Evolutionary conservation across 306 rosid species (phyloP).

Genomic region (Quercus wislizeni): DNA sequence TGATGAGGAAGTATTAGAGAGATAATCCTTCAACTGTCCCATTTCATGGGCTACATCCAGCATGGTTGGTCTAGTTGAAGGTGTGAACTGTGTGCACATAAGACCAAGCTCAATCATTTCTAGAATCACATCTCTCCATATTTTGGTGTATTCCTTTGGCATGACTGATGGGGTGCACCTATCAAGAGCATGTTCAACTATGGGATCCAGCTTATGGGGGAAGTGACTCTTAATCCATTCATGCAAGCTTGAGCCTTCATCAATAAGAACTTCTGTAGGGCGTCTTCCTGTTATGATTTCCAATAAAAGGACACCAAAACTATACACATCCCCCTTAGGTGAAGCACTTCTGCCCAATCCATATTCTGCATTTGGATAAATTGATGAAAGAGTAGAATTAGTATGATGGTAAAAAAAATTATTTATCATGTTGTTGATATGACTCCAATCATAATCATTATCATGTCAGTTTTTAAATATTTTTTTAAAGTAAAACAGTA

Average conservation of each 20-base stretch:
- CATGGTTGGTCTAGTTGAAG: slow-evolving; percentile 78
- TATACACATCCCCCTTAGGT: slow-evolving; percentile 74
- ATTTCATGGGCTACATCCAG: slow-evolving; percentile 69
- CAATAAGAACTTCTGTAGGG: slow-evolving; percentile 61
- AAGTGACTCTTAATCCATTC: slow-evolving; percentile 76
- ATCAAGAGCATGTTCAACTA: slow-evolving; percentile 53
- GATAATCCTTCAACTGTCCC: slow-evolving; percentile 65
- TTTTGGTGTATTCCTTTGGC: slow-evolving; percentile 25
- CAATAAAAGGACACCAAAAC: slow-evolving; percentile 66
- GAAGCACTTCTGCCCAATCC: slow-evolving; percentile 83
- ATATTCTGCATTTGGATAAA: slow-evolving; percentile 51
- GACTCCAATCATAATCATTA: too few relatives aligned
- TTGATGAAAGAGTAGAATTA: slow-evolving; percentile 2
- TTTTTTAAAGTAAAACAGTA: too few relatives aligned
- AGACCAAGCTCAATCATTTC: slow-evolving; percentile 82
- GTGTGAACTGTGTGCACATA: slow-evolving; percentile 66
- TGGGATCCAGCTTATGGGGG: slow-evolving; percentile 44
- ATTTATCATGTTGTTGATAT: too few relatives aligned
- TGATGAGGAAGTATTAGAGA: slow-evolving; percentile 39
- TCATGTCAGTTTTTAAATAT: too few relatives aligned
- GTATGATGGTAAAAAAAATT: slow-evolving; percentile 1
- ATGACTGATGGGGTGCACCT: slow-evolving; percentile 33
- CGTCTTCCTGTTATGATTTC: slow-evolving; percentile 52
- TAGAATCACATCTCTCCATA: slow-evolving; percentile 47
- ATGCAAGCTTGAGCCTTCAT: slow-evolving; percentile 74